Conservation (phyloP, 768 basidiomycete genomes). For the Gloeopeniophorella convolvens region DNA sequence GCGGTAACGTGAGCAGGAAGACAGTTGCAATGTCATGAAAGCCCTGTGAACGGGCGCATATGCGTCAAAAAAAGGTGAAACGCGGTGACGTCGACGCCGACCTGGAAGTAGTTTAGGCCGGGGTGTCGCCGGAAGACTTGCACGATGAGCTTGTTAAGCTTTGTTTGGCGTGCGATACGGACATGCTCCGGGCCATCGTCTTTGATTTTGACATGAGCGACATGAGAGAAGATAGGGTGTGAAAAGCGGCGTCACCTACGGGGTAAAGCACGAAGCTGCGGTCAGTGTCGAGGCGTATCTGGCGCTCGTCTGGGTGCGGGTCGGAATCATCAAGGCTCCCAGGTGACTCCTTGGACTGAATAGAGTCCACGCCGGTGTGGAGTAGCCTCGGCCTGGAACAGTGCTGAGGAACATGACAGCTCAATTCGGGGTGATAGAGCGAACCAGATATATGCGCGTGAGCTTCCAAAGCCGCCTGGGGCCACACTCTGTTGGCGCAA, state of each 20-base stretch:
- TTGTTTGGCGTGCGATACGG: constrained; percentile 52
- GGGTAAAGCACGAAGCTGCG: constrained; percentile 93
- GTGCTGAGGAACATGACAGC: constrained; percentile 25
- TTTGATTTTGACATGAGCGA: not conserved
- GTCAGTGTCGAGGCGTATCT: constrained; percentile 85
- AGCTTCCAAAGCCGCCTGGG: constrained; percentile 59
- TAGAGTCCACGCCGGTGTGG: constrained; percentile 25
- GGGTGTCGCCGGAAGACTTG: constrained; percentile 67
- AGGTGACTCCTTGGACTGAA: not conserved
- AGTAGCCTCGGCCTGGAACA: constrained; percentile 33
- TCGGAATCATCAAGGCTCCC: not conserved
- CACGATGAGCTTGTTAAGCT: constrained; percentile 68
- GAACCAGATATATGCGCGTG: constrained; percentile 53
- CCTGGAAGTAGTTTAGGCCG: constrained; percentile 80
- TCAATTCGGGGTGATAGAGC: constrained; percentile 17
- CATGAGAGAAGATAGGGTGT: constrained; percentile 1
- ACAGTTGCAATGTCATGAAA: constrained; percentile 92
- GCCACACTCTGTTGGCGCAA: constrained; percentile 43
- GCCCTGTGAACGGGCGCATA: constrained; percentile 44
- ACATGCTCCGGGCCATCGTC: constrained; percentile 26
- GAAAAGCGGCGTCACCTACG: constrained; percentile 43
- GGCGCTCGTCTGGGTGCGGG: constrained; percentile 72
- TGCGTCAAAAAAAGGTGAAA: not conserved
- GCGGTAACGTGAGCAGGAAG: constrained; percentile 65
- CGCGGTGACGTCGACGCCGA: constrained; percentile 22